A percentile compares a stretch with the other conserved stretches of the same genome.
These are phyloP conservation scores for Vigna reflexopilosa DNA, from an alignment of 306 rosid species.

Conservation along the genomic window DNA sequence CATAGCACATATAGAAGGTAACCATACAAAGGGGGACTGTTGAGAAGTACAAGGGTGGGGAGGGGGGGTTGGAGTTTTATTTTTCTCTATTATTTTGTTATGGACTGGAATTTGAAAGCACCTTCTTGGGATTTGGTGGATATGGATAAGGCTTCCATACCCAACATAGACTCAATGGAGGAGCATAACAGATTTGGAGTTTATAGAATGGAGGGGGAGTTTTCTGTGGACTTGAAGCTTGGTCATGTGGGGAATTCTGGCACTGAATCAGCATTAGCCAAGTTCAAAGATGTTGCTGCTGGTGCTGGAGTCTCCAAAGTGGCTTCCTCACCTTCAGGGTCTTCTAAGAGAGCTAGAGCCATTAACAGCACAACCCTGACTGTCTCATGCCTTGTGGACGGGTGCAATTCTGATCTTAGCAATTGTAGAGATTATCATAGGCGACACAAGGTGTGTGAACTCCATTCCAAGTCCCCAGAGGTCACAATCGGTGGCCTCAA, in stretches of 20 bases:
- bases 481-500: conserved; percentile 67
- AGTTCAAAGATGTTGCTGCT: conserved; percentile 56
- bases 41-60: conserved; percentile 22
- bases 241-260: conserved; percentile 68
- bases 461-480: conserved; percentile 77
- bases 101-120: conserved; percentile 89
- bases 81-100: conserved; percentile 35
- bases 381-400: conserved; percentile 76
- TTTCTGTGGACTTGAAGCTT: conserved; percentile 91
- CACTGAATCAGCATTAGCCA: conserved; percentile 34
- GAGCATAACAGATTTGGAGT: conserved; percentile 62
- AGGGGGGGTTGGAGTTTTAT: conserved; percentile 16
- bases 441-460: conserved; percentile 83
- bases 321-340: conserved; percentile 50
- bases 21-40: conserved; percentile 37
- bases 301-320: conserved; percentile 50
- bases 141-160: conserved; percentile 51
- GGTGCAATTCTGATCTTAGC: conserved; percentile 76
- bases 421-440: conserved; percentile 80
- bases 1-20: conserved; percentile 35
- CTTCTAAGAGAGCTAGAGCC: conserved; percentile 65
- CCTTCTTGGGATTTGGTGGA: conserved; percentile 44
- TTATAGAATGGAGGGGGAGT: conserved; percentile 54
- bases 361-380: conserved; percentile 43
- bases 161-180: conserved; percentile 56